Evolutionary conservation across 306 rosid genomes (phyloP).

Genomic region (Betula pendula): DNA sequence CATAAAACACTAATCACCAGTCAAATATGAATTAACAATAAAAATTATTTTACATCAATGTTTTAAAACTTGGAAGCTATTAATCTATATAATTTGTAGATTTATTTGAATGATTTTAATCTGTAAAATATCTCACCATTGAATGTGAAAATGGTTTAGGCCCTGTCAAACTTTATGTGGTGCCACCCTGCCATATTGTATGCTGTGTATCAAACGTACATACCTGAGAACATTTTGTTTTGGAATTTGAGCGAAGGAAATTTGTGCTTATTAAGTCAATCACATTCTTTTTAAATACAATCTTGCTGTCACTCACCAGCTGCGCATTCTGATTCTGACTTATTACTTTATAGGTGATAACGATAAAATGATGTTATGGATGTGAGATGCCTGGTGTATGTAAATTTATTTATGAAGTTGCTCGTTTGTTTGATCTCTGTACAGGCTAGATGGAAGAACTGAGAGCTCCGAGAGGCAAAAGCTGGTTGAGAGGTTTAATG

Average conservation of each 20-base stretch:
- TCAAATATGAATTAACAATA: background rate
- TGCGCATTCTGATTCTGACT: background rate
- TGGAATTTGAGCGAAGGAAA: too few relatives aligned
- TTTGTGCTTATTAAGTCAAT: background rate
- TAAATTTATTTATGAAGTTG: slow-evolving; percentile 9
- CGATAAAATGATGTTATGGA: background rate
- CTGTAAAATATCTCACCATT: background rate
- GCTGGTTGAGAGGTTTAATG: slow-evolving; percentile 89
- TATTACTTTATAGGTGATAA: background rate
- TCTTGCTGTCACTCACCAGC: background rate
- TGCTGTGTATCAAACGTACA: too few relatives aligned
- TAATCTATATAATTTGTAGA: too few relatives aligned
- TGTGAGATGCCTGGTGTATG: background rate
- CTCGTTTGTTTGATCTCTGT: slow-evolving; percentile 26
- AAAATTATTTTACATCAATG: background rate
- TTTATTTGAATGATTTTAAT: too few relatives aligned
- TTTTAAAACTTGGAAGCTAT: background rate
- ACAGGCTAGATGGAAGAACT: slow-evolving; percentile 96
- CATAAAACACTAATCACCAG: background rate
- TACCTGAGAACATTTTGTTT: too few relatives aligned
- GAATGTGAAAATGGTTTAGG: background rate
- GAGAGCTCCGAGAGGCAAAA: slow-evolving; percentile 94
- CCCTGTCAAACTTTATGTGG: too few relatives aligned
- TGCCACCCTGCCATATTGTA: too few relatives aligned
- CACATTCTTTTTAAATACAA: background rate